phyloP scores from a whole-genome alignment of 129 eudicot genomes.

The Flaveria bidentis region DNA sequence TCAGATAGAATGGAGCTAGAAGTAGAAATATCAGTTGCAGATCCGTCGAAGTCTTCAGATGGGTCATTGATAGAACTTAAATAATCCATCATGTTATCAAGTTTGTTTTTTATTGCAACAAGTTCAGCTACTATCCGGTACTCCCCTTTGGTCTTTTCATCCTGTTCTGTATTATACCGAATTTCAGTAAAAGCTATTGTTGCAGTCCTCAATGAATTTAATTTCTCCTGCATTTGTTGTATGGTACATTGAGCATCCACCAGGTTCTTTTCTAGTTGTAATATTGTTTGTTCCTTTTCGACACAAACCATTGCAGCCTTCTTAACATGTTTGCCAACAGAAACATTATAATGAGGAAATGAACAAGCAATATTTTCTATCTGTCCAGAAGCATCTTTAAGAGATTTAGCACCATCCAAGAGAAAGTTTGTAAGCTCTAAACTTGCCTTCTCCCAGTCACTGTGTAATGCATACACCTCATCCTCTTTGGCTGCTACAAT shows the following conservation, averaged over 20 bases:
- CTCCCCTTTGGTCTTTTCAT: slow-evolving; percentile 35
- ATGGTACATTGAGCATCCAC: slow-evolving; percentile 62
- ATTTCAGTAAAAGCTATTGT: slow-evolving; percentile 71
- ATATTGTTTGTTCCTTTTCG: slow-evolving; percentile 65
- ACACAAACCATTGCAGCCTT: slow-evolving; percentile 58
- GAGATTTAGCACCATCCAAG: slow-evolving; percentile 74
- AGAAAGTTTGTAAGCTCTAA: slow-evolving; percentile 75
- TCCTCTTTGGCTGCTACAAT: slow-evolving; percentile 58
- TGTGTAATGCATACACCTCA: slow-evolving; percentile 46
- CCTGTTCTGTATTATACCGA: slow-evolving; percentile 44
- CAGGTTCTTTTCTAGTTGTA: slow-evolving; percentile 58
- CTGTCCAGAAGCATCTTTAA: slow-evolving; percentile 62
- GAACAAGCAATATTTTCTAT: slow-evolving; percentile 58
- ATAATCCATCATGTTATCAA: slow-evolving; percentile 37
- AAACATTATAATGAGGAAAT: slow-evolving; percentile 53
- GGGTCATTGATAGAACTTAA: slow-evolving; percentile 28
- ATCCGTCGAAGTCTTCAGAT: slow-evolving; percentile 44
- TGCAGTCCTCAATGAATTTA: slow-evolving; percentile 67
- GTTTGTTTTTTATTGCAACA: slow-evolving; percentile 42
- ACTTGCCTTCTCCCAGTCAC: slow-evolving; percentile 78
- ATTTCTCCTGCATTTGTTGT: slow-evolving; percentile 60
- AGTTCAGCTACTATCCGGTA: slow-evolving; percentile 50
- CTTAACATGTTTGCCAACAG: slow-evolving; percentile 63
- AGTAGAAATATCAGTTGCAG: slow-evolving; percentile 43
- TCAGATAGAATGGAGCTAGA: slow-evolving; percentile 47